Evolutionary conservation across 805 yeast species (phyloP).

Genomic region (Schizosaccharomyces octosporus): DNA sequence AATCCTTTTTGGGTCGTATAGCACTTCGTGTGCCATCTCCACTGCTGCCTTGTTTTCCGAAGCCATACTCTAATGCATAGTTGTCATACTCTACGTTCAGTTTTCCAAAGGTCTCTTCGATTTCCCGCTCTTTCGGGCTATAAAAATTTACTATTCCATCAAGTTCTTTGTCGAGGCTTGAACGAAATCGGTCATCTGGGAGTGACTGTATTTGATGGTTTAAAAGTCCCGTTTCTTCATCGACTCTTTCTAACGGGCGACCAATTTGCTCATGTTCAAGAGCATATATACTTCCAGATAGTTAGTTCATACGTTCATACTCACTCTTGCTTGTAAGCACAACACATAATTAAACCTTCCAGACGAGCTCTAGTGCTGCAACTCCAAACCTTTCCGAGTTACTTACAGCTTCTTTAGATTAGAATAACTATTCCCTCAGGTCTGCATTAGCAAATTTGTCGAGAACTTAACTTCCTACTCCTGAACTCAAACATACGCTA

Average conservation of each 20-base stretch:
- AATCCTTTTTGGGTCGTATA: no score
- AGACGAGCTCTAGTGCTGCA: no score
- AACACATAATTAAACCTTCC: no score
- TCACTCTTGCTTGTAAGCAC: no score
- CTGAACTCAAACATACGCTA: constrained; percentile 38
- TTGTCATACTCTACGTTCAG: constrained; percentile 38
- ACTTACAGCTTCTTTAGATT: constrained; percentile 2
- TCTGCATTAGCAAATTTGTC: not conserved
- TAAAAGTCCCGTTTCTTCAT: constrained; percentile 8
- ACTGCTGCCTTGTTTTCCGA: no score
- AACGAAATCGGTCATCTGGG: constrained; percentile 33
- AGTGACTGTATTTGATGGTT: constrained; percentile 14
- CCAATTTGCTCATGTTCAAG: constrained; percentile 37
- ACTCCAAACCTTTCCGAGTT: no score
- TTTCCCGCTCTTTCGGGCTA: constrained; percentile 34
- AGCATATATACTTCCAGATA: constrained; percentile 28
- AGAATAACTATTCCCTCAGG: not conserved
- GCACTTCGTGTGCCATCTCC: no score
- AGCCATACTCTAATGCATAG: constrained; percentile 17
- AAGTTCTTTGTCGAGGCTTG: constrained; percentile 58
- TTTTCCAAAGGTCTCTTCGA: constrained; percentile 27
- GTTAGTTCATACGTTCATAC: not conserved
- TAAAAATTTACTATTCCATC: constrained; percentile 56
- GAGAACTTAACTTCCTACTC: not conserved
- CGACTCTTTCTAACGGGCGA: constrained; percentile 12